These are phyloP conservation scores for Malassezia yamatoensis DNA, from an alignment of 1,284 basidiomycete genomes.

Conservation along the genomic window DNA sequence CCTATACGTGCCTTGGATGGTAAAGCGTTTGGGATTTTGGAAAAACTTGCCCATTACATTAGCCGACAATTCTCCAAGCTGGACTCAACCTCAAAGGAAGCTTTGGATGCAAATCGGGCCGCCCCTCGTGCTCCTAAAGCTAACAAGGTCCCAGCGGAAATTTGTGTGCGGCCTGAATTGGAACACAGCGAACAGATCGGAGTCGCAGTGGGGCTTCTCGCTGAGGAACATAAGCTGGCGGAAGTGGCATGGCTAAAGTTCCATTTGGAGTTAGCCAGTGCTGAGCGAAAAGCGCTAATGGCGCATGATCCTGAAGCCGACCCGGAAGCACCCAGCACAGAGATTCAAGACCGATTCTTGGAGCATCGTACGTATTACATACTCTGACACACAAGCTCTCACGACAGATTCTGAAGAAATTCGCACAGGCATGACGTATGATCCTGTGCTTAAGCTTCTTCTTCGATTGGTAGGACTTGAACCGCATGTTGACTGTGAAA, in stretches of 20 bases:
- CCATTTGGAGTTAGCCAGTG: slow-evolving; percentile 37
- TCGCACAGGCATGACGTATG: slow-evolving; percentile 24
- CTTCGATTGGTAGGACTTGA: slow-evolving; percentile 37
- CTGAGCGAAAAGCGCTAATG: slow-evolving; percentile 20
- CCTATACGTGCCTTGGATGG: slow-evolving; percentile 20
- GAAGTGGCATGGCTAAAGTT: slow-evolving; percentile 41
- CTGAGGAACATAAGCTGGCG: slow-evolving; percentile 37
- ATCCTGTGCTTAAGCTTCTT: slow-evolving; percentile 40
- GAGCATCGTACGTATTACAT: not conserved
- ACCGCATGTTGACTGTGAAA: slow-evolving; percentile 8
- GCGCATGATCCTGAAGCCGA: slow-evolving; percentile 4
- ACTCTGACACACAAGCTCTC: slow-evolving; percentile 9
- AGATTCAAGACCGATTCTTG: not conserved
- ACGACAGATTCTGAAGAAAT: slow-evolving; percentile 27
- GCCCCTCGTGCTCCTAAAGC: slow-evolving; percentile 26
- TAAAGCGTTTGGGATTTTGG: slow-evolving; percentile 22
- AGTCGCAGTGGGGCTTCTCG: slow-evolving; percentile 38
- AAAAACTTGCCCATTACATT: slow-evolving; percentile 34
- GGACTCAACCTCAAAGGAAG: slow-evolving; percentile 27
- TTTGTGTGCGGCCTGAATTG: slow-evolving; percentile 30
- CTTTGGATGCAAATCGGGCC: slow-evolving; percentile 29
- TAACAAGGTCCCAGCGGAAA: slow-evolving; percentile 28
- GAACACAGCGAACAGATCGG: slow-evolving; percentile 32
- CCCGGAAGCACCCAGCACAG: not conserved
- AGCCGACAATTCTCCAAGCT: slow-evolving; percentile 38